These are phyloP conservation scores for Coriolopsis trogii DNA, from an alignment of 1,284 basidiomycete species.

Conservation along the genomic window DNA sequence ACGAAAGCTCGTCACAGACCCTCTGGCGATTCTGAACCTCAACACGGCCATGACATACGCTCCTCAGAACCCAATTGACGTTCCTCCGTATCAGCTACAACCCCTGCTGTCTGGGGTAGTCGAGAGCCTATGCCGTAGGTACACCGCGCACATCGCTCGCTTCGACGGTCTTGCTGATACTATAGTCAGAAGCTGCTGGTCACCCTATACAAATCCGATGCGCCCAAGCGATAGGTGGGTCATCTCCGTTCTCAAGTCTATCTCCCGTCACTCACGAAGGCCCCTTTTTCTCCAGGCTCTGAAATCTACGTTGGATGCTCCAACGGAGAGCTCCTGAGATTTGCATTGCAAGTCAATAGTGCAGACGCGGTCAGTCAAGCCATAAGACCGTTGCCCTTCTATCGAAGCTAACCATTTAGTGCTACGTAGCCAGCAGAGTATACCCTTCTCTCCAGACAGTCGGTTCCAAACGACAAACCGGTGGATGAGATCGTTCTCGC, in stretches of 20 bases:
- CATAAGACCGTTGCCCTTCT: neutral
- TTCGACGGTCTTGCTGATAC: neutral
- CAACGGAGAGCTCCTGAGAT: constrained; percentile 72
- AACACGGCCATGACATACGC: constrained; percentile 33
- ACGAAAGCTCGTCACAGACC: too few species aligned
- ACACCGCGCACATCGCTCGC: neutral
- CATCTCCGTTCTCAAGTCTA: too few species aligned
- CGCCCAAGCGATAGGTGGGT: constrained; percentile 42
- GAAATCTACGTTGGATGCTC: constrained; percentile 78
- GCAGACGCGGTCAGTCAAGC: constrained; percentile 49
- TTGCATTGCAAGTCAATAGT: constrained; percentile 60
- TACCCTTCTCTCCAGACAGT: constrained; percentile 67
- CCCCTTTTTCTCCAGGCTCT: constrained; percentile 43
- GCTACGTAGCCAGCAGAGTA: constrained; percentile 73
- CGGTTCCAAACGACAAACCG: constrained; percentile 60
- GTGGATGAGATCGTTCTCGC: constrained; percentile 80
- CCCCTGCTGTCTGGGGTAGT: constrained; percentile 49
- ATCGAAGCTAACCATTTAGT: neutral
- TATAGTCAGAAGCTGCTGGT: constrained; percentile 17
- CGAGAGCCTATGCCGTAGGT: constrained; percentile 28
- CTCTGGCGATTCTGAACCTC: too few species aligned
- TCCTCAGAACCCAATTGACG: constrained; percentile 42
- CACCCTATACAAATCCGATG: constrained; percentile 34
- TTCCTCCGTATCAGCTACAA: constrained; percentile 65
- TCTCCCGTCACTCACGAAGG: constrained; percentile 10